These are phyloP conservation scores for Mortierella sp. DNA, from an alignment of 371 early-diverging fungal species.

Conservation along the genomic window DNA sequence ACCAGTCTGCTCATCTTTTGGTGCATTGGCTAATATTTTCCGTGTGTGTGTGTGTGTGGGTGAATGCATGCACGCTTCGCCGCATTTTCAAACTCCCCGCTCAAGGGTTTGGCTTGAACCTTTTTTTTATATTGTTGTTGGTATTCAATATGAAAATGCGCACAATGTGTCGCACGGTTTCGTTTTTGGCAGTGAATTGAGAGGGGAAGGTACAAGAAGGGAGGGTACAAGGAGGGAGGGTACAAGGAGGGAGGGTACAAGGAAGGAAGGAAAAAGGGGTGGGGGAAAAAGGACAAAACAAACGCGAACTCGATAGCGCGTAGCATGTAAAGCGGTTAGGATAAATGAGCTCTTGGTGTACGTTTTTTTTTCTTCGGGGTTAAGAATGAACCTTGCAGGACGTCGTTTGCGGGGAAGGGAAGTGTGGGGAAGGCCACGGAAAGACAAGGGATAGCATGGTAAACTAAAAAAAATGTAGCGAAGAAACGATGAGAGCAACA, in stretches of 20 bases:
- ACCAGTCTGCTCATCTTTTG: neutral
- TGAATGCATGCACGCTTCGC: neutral
- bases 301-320: neutral
- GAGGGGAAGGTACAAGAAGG: no score
- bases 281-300: no score
- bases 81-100: neutral
- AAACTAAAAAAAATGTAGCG: neutral
- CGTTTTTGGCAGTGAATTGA: neutral
- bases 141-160: neutral
- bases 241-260: neutral
- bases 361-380: no score
- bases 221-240: neutral
- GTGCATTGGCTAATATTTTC: neutral
- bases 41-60: neutral
- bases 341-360: no score
- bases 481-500: no score
- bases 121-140: neutral
- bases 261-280: neutral
- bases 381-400: no score
- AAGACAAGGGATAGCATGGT: neutral
- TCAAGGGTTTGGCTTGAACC: neutral
- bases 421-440: constrained; percentile 2
- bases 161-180: neutral
- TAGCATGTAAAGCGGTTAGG: neutral
- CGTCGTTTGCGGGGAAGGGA: neutral